These are phyloP conservation scores for Boechera retrofracta DNA, from an alignment of 345 rosid genomes.

Conservation along the genomic window DNA sequence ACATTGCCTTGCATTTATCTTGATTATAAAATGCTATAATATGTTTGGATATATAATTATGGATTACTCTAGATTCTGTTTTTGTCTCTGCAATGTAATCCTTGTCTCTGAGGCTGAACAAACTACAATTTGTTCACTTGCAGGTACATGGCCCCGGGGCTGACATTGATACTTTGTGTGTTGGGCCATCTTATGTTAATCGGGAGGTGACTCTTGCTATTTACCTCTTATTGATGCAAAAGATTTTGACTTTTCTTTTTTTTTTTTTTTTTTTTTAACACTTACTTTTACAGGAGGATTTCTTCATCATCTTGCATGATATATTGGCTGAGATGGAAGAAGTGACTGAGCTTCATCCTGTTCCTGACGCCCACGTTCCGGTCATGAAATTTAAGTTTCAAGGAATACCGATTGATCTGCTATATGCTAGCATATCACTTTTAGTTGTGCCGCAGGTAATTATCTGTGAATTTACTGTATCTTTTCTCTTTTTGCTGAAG, in stretches of 20 bases:
- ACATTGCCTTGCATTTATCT: not conserved
- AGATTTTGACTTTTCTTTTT: not conserved
- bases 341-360: constrained; percentile 87
- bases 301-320: constrained; percentile 75
- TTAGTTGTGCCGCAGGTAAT: constrained; percentile 87
- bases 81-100: not conserved
- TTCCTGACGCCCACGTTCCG: constrained; percentile 98
- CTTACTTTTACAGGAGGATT: constrained; percentile 65
- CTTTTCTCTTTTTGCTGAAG: constrained; percentile 6
- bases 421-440: constrained; percentile 86
- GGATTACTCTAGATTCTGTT: not conserved
- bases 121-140: constrained; percentile 19
- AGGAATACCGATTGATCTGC: constrained; percentile 91
- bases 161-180: constrained; percentile 88
- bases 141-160: constrained; percentile 97
- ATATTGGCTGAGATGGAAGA: constrained; percentile 77
- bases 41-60: not conserved
- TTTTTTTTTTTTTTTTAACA: constrained; percentile 20
- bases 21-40: not conserved
- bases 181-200: constrained; percentile 92
- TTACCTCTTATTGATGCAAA: constrained; percentile 20
- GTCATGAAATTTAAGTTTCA: constrained; percentile 94
- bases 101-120: not conserved
- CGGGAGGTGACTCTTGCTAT: constrained; percentile 64
- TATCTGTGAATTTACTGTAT: not conserved